Percentiles rank a stretch among this genome's conserved stretches.
These are phyloP conservation scores for Nepenthes mirabilis DNA, from an alignment of 148 eudicot genomes.

Conservation along the genomic window DNA sequence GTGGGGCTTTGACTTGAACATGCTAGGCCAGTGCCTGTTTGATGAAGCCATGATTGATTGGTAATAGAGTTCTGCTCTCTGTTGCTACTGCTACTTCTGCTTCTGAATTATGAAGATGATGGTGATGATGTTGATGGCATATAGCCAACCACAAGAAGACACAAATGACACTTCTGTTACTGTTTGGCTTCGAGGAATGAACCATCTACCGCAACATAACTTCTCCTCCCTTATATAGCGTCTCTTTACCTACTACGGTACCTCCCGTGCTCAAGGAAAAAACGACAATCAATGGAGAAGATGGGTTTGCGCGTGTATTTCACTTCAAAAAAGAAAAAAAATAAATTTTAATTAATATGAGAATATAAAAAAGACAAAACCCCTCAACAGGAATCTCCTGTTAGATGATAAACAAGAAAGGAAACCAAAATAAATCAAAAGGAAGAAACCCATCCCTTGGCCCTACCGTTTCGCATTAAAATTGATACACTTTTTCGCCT, in stretches of 20 bases:
- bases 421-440: constrained; percentile 29
- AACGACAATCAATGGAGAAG: too few relatives aligned
- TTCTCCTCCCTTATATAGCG: constrained; percentile 6
- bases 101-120: not conserved
- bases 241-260: not conserved
- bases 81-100: too few relatives aligned
- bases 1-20: constrained; percentile 89
- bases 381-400: constrained; percentile 42
- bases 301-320: not conserved
- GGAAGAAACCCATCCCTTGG: not conserved
- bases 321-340: not conserved
- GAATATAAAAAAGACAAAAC: constrained; percentile 16
- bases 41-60: constrained; percentile 57
- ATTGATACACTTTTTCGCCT: constrained; percentile 9
- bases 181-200: not conserved
- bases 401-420: constrained; percentile 17
- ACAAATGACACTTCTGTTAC: too few relatives aligned
- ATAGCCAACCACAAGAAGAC: constrained; percentile 4
- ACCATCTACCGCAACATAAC: constrained; percentile 6
- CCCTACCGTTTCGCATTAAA: not conserved
- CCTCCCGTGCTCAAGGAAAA: too few relatives aligned
- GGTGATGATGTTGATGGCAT: not conserved
- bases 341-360: not conserved
- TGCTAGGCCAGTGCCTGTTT: constrained; percentile 95
- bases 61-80: too few relatives aligned